phyloP scores from a whole-genome alignment of 169 alveolate species.

The Plasmodium gonderi region DNA sequence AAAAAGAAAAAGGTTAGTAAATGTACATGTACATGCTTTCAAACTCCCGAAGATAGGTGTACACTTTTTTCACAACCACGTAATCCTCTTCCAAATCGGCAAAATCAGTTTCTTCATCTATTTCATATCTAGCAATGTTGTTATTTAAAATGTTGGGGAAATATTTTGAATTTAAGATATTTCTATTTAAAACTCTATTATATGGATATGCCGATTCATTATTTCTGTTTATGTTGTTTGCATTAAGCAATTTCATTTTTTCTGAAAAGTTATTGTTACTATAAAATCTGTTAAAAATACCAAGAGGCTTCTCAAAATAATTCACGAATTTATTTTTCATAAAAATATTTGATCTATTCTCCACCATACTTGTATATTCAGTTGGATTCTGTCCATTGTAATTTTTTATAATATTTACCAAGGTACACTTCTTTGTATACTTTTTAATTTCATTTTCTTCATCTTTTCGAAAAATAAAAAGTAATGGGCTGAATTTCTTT shows the following conservation, averaged over 20 bases:
- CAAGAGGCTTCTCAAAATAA: conserved; percentile 26
- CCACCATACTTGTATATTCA: not conserved
- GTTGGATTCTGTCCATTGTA: not conserved
- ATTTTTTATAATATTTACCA: conserved; percentile 10
- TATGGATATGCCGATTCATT: not conserved
- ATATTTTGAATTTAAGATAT: conserved; percentile 19
- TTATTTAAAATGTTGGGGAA: conserved; percentile 21
- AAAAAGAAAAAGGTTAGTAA: not conserved
- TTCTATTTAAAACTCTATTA: not conserved
- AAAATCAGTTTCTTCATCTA: conserved; percentile 16
- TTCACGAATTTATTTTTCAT: conserved; percentile 13
- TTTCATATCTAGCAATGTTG: not conserved
- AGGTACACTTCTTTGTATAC: conserved; percentile 6
- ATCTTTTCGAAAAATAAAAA: conserved; percentile 52
- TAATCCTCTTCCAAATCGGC: conserved; percentile 37
- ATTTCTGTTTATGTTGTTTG: not conserved
- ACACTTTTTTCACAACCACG: conserved; percentile 35
- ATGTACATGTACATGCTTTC: conserved; percentile 33
- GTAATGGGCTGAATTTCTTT: conserved; percentile 45
- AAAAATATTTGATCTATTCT: conserved; percentile 4
- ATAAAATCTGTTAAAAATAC: conserved; percentile 29
- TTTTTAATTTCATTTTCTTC: conserved; percentile 58
- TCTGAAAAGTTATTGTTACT: not conserved
- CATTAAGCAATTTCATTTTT: conserved; percentile 6
- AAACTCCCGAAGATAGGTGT: conserved; percentile 30